These are phyloP conservation scores for Coemansia aciculifera DNA, from an alignment of 192 early-diverging fungal species.

Conservation along the genomic window DNA sequence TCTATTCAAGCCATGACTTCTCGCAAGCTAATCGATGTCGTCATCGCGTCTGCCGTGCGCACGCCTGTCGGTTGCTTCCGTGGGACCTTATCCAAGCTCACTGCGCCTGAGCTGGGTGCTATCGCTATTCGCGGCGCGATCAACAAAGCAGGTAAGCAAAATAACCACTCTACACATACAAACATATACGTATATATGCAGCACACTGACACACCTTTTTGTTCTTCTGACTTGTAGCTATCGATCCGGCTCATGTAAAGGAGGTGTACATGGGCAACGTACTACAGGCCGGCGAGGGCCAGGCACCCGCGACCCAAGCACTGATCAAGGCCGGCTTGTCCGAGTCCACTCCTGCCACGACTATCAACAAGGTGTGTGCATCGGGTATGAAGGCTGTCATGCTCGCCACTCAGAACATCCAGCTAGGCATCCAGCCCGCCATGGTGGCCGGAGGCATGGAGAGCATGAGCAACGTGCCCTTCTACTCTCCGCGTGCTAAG, in stretches of 20 bases:
- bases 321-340: slow-evolving; percentile 76
- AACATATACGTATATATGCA: not conserved
- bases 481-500: slow-evolving; percentile 62
- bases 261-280: slow-evolving; percentile 98
- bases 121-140: slow-evolving; percentile 84
- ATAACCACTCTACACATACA: not conserved
- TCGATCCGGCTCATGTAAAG: slow-evolving; percentile 81
- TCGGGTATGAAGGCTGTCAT: slow-evolving; percentile 98
- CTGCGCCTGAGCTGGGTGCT: slow-evolving; percentile 83
- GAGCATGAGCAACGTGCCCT: slow-evolving; percentile 92
- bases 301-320: slow-evolving; percentile 93
- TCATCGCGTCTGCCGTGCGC: slow-evolving; percentile 64
- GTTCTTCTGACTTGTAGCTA: slow-evolving; percentile 36
- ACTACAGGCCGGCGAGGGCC: slow-evolving; percentile 82
- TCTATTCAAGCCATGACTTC: slow-evolving; percentile 23
- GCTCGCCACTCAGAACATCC: slow-evolving; percentile 83
- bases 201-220: not conserved
- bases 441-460: slow-evolving; percentile 97
- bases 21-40: slow-evolving; percentile 47
- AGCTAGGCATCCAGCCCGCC: slow-evolving; percentile 72
- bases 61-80: slow-evolving; percentile 93
- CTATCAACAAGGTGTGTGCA: slow-evolving; percentile 98
- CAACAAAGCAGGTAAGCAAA: slow-evolving; percentile 68
- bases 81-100: slow-evolving; percentile 80
- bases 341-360: slow-evolving; percentile 85